Evolutionary conservation across 768 basidiomycete genomes (phyloP), one percentile per base, ranked within the genome.

Genomic region (Serpula lacrymans): DNA sequence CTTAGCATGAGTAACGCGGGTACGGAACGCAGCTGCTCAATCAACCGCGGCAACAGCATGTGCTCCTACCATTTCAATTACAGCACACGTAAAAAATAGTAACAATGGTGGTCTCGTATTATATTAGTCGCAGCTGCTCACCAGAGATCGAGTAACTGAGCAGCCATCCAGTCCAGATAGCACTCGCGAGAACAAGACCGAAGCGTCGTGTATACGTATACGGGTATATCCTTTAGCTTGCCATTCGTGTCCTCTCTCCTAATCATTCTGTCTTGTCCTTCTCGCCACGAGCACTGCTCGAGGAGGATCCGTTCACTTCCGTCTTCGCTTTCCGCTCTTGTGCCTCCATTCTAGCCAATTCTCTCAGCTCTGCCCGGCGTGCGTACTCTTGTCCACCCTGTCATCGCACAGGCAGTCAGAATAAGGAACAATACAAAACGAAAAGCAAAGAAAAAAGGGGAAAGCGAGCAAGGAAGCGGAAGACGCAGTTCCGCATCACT

Each of bases 301-400:
- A 34, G 13, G 42, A 25, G 37, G 17, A 13, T 44, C 38, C 42
- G 3, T 12, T 23, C 17, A 14, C 33, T 6, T n/a, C 49, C 43
- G 51, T 55, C 40, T 49, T 55, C 39, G 55, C 57, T 18, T 48
- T 42, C 24, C 34, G 43, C 24, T 55, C 58, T 41, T 66, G 70
- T 47, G 65, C 70, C 29, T 72, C 63, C 20, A 71, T 30, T 36
- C 54, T 62, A 20, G 55, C 58, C 46, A 68, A 50, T 39, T 70
- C 70, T 49, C 50, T 62, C 44, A 58, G 73, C 52, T 87, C 87
- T 34, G 67, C 48, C 21, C 84, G 78, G 44, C 68, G 70, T 21
- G 86, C 87, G 55, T 85, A 93, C 67, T 89, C 90, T 56, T 93
- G 89, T 16, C 90, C 91, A 41, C 78, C 82, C 82, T 93, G 65